A percentile compares a stretch with the other conserved stretches of the same genome.
These are phyloP conservation scores for Penicillium sp. DNA, from an alignment of 2,329 filamentous ascomycete genomes.

Conservation along the genomic window DNA sequence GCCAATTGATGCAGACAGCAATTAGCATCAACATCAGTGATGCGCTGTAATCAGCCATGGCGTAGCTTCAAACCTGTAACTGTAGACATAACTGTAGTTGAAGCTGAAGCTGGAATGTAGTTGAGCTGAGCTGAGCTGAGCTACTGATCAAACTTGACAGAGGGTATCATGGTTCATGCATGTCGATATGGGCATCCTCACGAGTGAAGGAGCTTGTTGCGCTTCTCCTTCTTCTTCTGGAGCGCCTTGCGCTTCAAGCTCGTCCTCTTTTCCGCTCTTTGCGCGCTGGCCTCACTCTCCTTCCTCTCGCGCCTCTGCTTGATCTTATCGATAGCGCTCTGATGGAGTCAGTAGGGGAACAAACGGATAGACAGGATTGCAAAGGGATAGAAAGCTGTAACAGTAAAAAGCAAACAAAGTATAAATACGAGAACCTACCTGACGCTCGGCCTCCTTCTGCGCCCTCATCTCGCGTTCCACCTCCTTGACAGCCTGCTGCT, in stretches of 20 bases:
- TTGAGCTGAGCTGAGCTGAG: too few species aligned
- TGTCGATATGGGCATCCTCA: too few species aligned
- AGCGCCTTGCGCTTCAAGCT: slow-evolving; percentile 88
- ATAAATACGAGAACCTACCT: slow-evolving; percentile 59
- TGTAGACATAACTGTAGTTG: too few species aligned
- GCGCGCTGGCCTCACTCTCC: slow-evolving; percentile 88
- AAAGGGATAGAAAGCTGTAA: not conserved
- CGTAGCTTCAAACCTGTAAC: too few species aligned
- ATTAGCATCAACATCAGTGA: too few species aligned
- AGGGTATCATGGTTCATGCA: too few species aligned
- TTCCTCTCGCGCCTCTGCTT: slow-evolving; percentile 86
- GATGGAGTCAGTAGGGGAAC: not conserved
- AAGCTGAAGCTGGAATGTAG: too few species aligned
- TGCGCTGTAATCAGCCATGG: too few species aligned
- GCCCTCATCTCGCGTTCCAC: slow-evolving; percentile 96
- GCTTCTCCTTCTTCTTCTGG: too few species aligned
- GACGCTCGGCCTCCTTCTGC: slow-evolving; percentile 86
- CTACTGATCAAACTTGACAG: too few species aligned
- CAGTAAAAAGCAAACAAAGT: not conserved
- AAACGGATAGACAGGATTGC: not conserved
- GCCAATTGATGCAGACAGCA: too few species aligned
- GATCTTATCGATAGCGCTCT: slow-evolving; percentile 75
- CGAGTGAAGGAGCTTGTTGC: slow-evolving; percentile 62
- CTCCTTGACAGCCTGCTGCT: slow-evolving; percentile 78
- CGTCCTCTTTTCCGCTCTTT: slow-evolving; percentile 92